These are phyloP conservation scores for Phytopythium helicoides DNA, from an alignment of 352 stramenopile genomes.

Conservation along the genomic window DNA sequence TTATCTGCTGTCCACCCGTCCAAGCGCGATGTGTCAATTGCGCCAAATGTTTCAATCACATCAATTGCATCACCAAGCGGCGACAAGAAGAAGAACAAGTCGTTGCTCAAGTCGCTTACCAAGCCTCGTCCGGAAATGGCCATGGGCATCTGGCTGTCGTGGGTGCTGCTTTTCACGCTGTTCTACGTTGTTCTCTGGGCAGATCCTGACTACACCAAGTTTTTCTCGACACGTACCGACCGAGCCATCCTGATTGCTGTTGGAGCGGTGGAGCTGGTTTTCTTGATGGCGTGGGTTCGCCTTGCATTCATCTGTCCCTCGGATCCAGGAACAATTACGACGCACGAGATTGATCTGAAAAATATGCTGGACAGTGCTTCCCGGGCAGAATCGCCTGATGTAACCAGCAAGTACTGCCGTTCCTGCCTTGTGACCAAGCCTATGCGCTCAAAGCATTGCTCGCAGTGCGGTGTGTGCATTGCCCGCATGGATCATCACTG, in stretches of 20 bases:
- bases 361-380: constrained; percentile 48
- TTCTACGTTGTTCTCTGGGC: constrained; percentile 66
- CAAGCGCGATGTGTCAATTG: constrained; percentile 37
- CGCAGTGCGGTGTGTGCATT: constrained; percentile 72
- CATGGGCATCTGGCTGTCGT: constrained; percentile 80
- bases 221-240: constrained; percentile 21
- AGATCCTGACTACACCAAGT: constrained; percentile 36
- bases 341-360: constrained; percentile 50
- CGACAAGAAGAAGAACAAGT: constrained; percentile 22
- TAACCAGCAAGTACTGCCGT: constrained; percentile 51
- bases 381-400: constrained; percentile 32
- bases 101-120: constrained; percentile 20
- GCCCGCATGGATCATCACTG: constrained; percentile 88
- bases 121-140: constrained; percentile 61
- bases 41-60: constrained; percentile 30
- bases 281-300: constrained; percentile 47
- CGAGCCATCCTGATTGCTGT: constrained; percentile 24
- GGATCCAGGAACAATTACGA: constrained; percentile 52
- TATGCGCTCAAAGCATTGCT: constrained; percentile 81
- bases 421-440: constrained; percentile 72
- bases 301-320: constrained; percentile 55
- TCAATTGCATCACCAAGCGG: constrained; percentile 11
- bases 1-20: constrained; percentile 32
- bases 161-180: constrained; percentile 67
- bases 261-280: constrained; percentile 36